These are phyloP conservation scores for Cytospora piceae DNA, from an alignment of 2,329 filamentous ascomycete genomes.

Conservation along the genomic window DNA sequence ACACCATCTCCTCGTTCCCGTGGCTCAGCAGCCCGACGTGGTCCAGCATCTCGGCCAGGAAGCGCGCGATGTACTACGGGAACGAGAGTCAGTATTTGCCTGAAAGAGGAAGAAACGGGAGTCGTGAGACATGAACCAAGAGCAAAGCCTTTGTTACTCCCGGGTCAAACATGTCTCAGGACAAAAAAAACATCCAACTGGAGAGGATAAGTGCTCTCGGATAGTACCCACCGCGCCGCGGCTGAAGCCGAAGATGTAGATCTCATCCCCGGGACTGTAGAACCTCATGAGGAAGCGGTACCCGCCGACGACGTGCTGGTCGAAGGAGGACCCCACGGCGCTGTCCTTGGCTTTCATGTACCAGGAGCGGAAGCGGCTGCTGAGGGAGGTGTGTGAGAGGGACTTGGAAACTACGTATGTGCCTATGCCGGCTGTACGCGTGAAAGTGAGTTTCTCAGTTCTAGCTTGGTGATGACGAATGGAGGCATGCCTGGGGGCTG, in stretches of 20 bases:
- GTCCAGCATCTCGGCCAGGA: slow-evolving; percentile 83
- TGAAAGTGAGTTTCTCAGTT: slow-evolving; percentile 23
- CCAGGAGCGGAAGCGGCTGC: slow-evolving; percentile 66
- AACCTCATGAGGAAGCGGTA: slow-evolving; percentile 81
- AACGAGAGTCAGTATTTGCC: no score
- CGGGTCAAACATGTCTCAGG: no score
- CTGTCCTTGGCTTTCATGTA: slow-evolving; percentile 77
- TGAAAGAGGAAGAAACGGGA: no score
- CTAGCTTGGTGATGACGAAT: neutral
- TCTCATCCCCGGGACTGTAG: slow-evolving; percentile 66
- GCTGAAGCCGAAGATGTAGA: slow-evolving; percentile 76
- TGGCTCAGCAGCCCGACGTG: slow-evolving; percentile 78
- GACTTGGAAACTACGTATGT: slow-evolving; percentile 69
- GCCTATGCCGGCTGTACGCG: slow-evolving; percentile 64
- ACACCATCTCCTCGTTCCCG: slow-evolving; percentile 84
- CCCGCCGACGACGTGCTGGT: slow-evolving; percentile 80
- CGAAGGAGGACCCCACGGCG: slow-evolving; percentile 78
- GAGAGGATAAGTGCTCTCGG: no score
- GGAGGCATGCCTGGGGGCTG: neutral
- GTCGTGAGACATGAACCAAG: no score
- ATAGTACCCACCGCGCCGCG: no score
- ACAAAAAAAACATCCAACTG: no score
- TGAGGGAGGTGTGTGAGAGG: slow-evolving; percentile 59
- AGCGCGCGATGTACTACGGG: slow-evolving; percentile 75
- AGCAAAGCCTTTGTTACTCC: no score